Percentiles rank a stretch among this genome's conserved stretches.
phyloP scores from a whole-genome alignment of 164 flowering plant genomes.

The Echeveria elegans region DNA sequence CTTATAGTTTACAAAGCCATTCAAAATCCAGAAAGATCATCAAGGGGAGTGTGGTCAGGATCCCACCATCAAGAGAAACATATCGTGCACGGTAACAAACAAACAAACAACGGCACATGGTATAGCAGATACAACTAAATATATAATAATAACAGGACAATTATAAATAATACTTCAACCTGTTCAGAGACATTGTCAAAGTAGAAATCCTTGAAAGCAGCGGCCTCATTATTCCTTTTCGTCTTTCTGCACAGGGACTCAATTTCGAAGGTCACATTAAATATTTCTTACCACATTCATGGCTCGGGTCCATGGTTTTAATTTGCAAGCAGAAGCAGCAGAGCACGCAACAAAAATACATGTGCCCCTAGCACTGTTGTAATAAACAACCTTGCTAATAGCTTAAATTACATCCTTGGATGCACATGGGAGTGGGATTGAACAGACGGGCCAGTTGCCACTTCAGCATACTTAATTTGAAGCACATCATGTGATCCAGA shows the following conservation, averaged over 20 bases:
- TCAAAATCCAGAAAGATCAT: too few relatives aligned
- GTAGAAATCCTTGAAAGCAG: too few relatives aligned
- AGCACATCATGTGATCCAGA: neutral
- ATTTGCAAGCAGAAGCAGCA: neutral
- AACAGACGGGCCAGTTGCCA: neutral
- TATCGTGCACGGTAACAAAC: too few relatives aligned
- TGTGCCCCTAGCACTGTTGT: constrained; percentile 1
- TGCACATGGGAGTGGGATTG: neutral
- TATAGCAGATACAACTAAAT: too few relatives aligned
- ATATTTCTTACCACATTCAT: neutral
- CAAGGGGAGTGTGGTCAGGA: too few relatives aligned
- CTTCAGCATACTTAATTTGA: neutral
- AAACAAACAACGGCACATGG: too few relatives aligned
- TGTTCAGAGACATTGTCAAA: too few relatives aligned
- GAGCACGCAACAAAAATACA: neutral
- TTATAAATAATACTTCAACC: too few relatives aligned
- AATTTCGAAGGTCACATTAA: neutral
- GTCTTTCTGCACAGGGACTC: neutral
- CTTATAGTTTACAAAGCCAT: too few relatives aligned
- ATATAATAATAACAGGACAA: too few relatives aligned
- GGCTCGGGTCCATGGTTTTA: neutral
- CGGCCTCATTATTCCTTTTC: neutral
- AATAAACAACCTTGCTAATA: neutral
- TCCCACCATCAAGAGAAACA: too few relatives aligned
- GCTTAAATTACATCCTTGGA: neutral